These are phyloP conservation scores for Tricholoma bakamatsutake DNA, from an alignment of 768 basidiomycete genomes.

Conservation along the genomic window DNA sequence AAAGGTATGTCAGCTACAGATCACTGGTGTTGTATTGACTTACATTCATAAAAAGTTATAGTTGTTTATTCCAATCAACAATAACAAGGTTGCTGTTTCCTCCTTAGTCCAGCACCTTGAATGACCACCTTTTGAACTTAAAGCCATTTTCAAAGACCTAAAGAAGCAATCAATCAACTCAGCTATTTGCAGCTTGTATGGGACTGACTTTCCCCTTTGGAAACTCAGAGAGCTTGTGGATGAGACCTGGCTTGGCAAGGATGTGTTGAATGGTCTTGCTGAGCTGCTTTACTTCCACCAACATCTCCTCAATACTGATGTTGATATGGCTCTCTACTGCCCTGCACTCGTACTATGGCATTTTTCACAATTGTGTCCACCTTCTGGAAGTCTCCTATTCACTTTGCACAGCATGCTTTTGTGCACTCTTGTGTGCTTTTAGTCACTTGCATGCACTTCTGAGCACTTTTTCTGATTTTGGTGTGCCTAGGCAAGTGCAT, in stretches of 20 bases:
- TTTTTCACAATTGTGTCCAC: too few species aligned
- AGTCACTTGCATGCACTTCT: too few species aligned
- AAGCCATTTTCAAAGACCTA: neutral
- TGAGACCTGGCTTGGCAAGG: slow-evolving; percentile 22
- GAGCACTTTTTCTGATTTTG: too few species aligned
- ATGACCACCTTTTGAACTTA: neutral
- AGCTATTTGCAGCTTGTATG: slow-evolving; percentile 7
- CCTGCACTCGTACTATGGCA: too few species aligned
- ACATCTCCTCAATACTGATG: too few species aligned
- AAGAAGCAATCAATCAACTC: neutral
- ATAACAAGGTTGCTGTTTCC: neutral
- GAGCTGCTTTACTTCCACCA: too few species aligned
- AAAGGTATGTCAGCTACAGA: neutral
- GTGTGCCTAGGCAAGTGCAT: too few species aligned
- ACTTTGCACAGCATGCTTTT: too few species aligned
- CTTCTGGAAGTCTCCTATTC: too few species aligned
- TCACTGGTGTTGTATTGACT: neutral
- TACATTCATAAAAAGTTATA: neutral
- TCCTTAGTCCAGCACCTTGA: neutral
- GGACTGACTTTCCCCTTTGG: slow-evolving; percentile 12
- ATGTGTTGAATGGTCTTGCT: too few species aligned
- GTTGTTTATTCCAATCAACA: neutral
- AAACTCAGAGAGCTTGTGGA: slow-evolving; percentile 15
- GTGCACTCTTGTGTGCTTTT: too few species aligned
- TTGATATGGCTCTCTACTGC: too few species aligned